Evolutionary conservation across 495 filamentous ascomycete species (phyloP), one percentile per base, ranked within the genome.

Genomic region (Sphaerosporella brunnea): DNA sequence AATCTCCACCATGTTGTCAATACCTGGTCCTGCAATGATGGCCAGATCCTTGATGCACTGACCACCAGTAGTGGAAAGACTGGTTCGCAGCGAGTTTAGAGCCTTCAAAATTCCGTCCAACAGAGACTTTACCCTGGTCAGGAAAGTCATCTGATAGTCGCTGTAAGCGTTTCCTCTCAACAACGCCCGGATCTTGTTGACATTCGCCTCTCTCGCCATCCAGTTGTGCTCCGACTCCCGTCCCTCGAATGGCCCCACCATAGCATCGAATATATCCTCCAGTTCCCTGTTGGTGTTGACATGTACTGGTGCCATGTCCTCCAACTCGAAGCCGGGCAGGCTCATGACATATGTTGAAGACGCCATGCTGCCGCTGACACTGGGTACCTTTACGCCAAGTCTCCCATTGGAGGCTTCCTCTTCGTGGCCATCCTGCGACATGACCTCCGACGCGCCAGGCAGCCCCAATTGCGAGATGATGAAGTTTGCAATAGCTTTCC

Each of bases 1-100:
- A 13, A 94, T 73, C 56, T 97, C 90, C 18, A 90, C 78, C 77
- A 92, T 85, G 49, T 79, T 84, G 55, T 97, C 90, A 36, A 96
- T 72, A 48, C 69, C 79, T 0, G 85, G 70, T 1, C 85, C 84
- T 36, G 79, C 77, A 15, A 70, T 73, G 48, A 68, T 75, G 9
- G 84, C 87, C 19, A 95, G 64, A 35, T 96, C 90, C 57, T 94
- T 86, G 34, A 96, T 69, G 35, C 93, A 65, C 46, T 74, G 77
- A 57, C 84, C 90, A 7, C 81, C 86, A 55, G 81, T 80, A 23
- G 82, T 86, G 2, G 80, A 87, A 39, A 93, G 67, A 36, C 84
- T 96, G 1, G 92, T 96, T 51, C 92, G 71, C 28, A 96, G 68
- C 1, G 90, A 93, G 58, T 74, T 80, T 36, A 82, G 74, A 4